These are phyloP conservation scores for Choiromyces venosus DNA, from an alignment of 495 filamentous ascomycete species.

Conservation along the genomic window DNA sequence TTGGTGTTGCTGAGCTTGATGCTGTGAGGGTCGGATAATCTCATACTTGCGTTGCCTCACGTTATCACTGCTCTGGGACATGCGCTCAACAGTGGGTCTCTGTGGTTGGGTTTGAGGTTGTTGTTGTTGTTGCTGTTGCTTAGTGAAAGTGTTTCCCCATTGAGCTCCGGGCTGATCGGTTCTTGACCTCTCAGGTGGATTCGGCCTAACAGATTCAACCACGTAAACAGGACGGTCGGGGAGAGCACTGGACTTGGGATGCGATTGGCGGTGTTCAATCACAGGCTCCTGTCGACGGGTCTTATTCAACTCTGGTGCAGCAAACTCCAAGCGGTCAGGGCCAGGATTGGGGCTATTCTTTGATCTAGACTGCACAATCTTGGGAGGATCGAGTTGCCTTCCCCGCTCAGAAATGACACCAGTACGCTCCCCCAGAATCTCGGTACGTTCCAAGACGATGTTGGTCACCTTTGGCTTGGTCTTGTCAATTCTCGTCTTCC, in stretches of 20 bases:
- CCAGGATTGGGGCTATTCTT: slow-evolving; percentile 31
- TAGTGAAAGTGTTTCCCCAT: slow-evolving; percentile 27
- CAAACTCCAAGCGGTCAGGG: slow-evolving; percentile 27
- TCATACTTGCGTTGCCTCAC: slow-evolving; percentile 17
- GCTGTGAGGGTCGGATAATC: slow-evolving; percentile 21
- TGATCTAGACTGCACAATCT: slow-evolving; percentile 20
- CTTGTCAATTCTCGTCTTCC: slow-evolving; percentile 34
- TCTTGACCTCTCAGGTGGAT: slow-evolving; percentile 24
- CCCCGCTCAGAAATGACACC: slow-evolving; percentile 15
- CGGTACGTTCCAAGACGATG: slow-evolving; percentile 29
- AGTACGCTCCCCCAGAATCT: slow-evolving; percentile 29
- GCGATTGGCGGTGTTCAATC: slow-evolving; percentile 12
- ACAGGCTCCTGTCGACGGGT: slow-evolving; percentile 19
- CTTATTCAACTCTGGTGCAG: slow-evolving; percentile 11
- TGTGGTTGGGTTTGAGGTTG: not conserved
- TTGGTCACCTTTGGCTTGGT: slow-evolving; percentile 27
- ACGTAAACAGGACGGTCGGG: slow-evolving; percentile 37
- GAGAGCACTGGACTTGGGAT: slow-evolving; percentile 18
- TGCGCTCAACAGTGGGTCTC: not conserved
- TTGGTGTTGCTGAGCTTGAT: slow-evolving; percentile 27
- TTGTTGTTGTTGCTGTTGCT: slow-evolving; percentile 22
- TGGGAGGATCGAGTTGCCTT: slow-evolving; percentile 29
- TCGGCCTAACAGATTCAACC: slow-evolving; percentile 37
- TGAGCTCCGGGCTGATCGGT: slow-evolving; percentile 28
- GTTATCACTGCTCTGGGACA: not conserved